These are phyloP conservation scores for Starmera caribaea DNA, from an alignment of 805 yeast genomes.

Conservation along the genomic window DNA sequence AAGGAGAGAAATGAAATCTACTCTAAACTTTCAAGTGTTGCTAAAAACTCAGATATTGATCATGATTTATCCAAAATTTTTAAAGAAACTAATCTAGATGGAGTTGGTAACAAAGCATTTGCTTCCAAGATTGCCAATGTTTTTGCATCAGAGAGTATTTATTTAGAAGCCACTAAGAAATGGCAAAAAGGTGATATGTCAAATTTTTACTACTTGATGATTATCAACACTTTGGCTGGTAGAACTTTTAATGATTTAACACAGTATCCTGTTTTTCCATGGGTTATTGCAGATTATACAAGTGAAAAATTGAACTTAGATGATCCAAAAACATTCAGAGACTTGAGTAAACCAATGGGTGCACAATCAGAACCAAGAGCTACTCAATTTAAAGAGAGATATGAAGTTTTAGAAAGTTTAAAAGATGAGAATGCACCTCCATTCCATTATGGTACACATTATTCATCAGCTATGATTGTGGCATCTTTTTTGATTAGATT, in stretches of 20 bases:
- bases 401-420: constrained; percentile 56
- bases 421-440: constrained; percentile 56
- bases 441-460: constrained; percentile 89
- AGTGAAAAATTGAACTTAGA: constrained; percentile 60
- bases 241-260: constrained; percentile 83
- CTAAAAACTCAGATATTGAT: constrained; percentile 43
- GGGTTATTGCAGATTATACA: constrained; percentile 79
- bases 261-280: constrained; percentile 87
- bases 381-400: constrained; percentile 57
- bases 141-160: constrained; percentile 27
- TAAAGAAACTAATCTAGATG: constrained; percentile 32
- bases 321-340: constrained; percentile 57
- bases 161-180: constrained; percentile 45
- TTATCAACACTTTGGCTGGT: constrained; percentile 78
- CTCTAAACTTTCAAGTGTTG: constrained; percentile 35
- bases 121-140: constrained; percentile 36
- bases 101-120: constrained; percentile 24
- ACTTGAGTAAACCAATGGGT: constrained; percentile 85
- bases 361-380: constrained; percentile 63
- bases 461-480: constrained; percentile 90
- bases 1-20: constrained; percentile 48
- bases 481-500: constrained; percentile 69
- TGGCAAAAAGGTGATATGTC: constrained; percentile 78
- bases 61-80: constrained; percentile 45
- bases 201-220: constrained; percentile 73